Evolutionary conservation across 2,329 filamentous ascomycete genomes (phyloP).

Genomic region (Coccinonectria pachysandricola): DNA sequence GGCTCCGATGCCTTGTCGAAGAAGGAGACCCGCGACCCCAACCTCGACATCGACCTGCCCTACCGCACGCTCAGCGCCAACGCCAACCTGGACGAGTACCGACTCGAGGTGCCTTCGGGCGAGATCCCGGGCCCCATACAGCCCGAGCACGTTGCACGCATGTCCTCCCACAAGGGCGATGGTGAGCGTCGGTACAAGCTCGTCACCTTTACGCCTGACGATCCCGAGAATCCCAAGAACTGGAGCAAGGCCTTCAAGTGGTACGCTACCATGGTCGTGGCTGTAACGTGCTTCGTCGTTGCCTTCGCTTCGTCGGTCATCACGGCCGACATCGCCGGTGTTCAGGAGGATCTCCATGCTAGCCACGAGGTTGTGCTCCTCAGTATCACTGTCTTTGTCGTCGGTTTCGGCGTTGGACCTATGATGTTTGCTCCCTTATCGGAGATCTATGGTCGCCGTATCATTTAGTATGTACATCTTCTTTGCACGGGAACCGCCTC

Average conservation of each 20-base stretch:
- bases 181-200: slow-evolving; percentile 35
- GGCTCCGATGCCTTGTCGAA: slow-evolving; percentile 8
- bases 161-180: slow-evolving; percentile 7
- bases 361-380: slow-evolving; percentile 64
- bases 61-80: slow-evolving; percentile 50
- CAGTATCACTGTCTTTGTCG: slow-evolving; percentile 65
- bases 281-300: slow-evolving; percentile 64
- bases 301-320: slow-evolving; percentile 64
- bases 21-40: slow-evolving; percentile 29
- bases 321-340: slow-evolving; percentile 62
- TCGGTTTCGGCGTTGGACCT: slow-evolving; percentile 73
- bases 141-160: slow-evolving; percentile 15
- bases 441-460: slow-evolving; percentile 61
- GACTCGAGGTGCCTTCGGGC: slow-evolving; percentile 49
- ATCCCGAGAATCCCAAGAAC: slow-evolving; percentile 76
- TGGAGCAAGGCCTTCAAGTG: slow-evolving; percentile 72
- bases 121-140: slow-evolving; percentile 41
- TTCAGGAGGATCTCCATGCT: slow-evolving; percentile 53
- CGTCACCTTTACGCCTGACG: slow-evolving; percentile 55
- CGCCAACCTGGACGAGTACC: slow-evolving; percentile 59
- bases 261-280: slow-evolving; percentile 79
- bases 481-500: neutral
- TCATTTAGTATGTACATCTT: slow-evolving; percentile 48
- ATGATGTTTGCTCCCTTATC: slow-evolving; percentile 72
- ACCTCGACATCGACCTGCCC: slow-evolving; percentile 47